Evolutionary conservation across 169 alveolate species (phyloP).

Genomic region (Condylostoma magnum): DNA sequence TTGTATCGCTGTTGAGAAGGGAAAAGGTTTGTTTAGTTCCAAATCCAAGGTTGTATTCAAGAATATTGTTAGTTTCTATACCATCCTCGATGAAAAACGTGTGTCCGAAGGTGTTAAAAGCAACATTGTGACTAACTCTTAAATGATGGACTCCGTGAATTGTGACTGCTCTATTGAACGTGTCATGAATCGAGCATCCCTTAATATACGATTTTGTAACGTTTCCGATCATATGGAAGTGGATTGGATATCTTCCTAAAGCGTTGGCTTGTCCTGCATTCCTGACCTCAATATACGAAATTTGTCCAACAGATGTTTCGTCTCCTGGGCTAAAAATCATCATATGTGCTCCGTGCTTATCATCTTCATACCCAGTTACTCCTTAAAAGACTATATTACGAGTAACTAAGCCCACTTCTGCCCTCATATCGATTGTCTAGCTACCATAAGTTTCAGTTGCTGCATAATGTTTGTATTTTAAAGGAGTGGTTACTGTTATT

Average conservation of each 20-base stretch:
- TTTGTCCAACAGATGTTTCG: slow-evolving; percentile 52
- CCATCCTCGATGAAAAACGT: slow-evolving; percentile 80
- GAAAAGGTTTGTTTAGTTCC: slow-evolving; percentile 39
- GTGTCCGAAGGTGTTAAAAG: slow-evolving; percentile 68
- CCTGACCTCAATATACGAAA: slow-evolving; percentile 51
- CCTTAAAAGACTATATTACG: slow-evolving; percentile 65
- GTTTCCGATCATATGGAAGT: slow-evolving; percentile 64
- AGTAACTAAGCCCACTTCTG: slow-evolving; percentile 66
- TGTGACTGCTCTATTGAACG: slow-evolving; percentile 62
- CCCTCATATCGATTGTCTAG: slow-evolving; percentile 49
- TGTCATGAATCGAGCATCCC: slow-evolving; percentile 56
- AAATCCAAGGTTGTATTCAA: slow-evolving; percentile 53
- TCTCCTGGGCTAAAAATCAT: slow-evolving; percentile 58
- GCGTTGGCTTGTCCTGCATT: slow-evolving; percentile 64
- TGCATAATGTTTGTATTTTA: slow-evolving; percentile 46
- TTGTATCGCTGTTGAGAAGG: slow-evolving; percentile 62
- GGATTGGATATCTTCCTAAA: slow-evolving; percentile 75
- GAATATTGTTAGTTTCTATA: slow-evolving; percentile 57
- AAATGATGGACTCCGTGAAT: slow-evolving; percentile 62
- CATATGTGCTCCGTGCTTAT: slow-evolving; percentile 58
- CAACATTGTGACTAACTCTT: slow-evolving; percentile 57
- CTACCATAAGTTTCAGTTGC: slow-evolving; percentile 45
- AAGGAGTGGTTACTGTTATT: slow-evolving; percentile 31
- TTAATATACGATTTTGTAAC: slow-evolving; percentile 54
- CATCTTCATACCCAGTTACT: slow-evolving; percentile 36